Conservation (phyloP, 116 monocot species). For the Trichopus zeylanicus region DNA sequence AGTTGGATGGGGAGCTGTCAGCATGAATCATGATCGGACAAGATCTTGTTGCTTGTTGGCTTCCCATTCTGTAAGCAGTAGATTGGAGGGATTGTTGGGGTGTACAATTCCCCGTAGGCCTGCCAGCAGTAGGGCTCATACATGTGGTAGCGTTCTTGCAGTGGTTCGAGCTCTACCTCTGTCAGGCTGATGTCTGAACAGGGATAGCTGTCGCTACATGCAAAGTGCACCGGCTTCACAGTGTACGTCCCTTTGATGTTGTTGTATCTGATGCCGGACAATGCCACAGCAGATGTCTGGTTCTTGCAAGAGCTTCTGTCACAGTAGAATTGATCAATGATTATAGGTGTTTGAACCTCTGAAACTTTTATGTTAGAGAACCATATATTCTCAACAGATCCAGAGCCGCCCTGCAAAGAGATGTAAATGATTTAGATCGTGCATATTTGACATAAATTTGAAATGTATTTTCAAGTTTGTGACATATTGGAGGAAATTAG, state of each 20-base stretch:
- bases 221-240: constrained; percentile 60
- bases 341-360: constrained; percentile 64
- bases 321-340: constrained; percentile 93
- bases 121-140: constrained; percentile 78
- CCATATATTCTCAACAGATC: constrained; percentile 49
- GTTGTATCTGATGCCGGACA: constrained; percentile 59
- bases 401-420: constrained; percentile 73
- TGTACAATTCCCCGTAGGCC: constrained; percentile 43
- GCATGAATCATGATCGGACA: constrained; percentile 20
- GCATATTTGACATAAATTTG: too few species aligned
- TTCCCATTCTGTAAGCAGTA: constrained; percentile 52
- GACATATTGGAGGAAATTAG: neutral
- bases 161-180: constrained; percentile 45
- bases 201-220: constrained; percentile 69
- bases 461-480: too few species aligned
- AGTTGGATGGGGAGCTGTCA: constrained; percentile 7
- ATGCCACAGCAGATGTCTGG: constrained; percentile 63
- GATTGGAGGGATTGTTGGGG: constrained; percentile 50
- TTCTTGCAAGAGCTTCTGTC: constrained; percentile 62
- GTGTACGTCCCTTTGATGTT: constrained; percentile 72
- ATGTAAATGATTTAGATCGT: neutral
- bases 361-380: constrained; percentile 64
- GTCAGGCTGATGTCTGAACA: constrained; percentile 54
- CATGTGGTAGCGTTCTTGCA: constrained; percentile 24
- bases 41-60: constrained; percentile 25